Evolutionary conservation across 176 grass and related monocot species (phyloP), one percentile per base, ranked within the genome.

Genomic region (Aegilops sharonensis): DNA sequence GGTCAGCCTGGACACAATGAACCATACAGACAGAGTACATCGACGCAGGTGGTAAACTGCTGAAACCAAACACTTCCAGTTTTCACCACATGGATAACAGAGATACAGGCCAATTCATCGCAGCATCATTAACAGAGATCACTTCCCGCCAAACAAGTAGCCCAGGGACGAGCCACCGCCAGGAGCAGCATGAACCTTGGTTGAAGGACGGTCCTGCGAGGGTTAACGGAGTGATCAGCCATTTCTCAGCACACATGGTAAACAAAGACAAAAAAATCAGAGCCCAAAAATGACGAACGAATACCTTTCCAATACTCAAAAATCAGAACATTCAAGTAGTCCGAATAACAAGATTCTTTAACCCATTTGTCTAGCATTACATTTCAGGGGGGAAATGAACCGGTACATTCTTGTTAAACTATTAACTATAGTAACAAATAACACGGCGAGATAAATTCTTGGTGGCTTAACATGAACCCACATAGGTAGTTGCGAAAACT

Each of bases 61-160:
- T 75, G 37, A 75, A 84, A 73, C 43, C 72, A 75, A 84, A 60
- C 52, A 84, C 45, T 79, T 40, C 9, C 45, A 84, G 81, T 74
- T 73, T 84, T 60, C 43, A 57, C 82, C 82, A 74, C 59, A 75
- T 64, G 82, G 70, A 42, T 61, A 84, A 84, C 70, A 20, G 81
- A 73, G 54, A 83, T 83, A 74, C n/a, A 56, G 4, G 42, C n/a
- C 68, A 42, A 12, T 48, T 75, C 54, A 64, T 75, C 56, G 17
- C 40, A 73, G 29, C 34, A 23, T 20, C 67, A 61, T 34, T 61
- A 63, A n/a, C 70, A 34, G 32, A 34, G 32, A 48, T 84, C 82
- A 84, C 35, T 84, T 84, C 0, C 90, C 87, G 29, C 90, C 90
- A 75, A 92, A 92, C 60, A 92, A 85, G 76, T 92, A 92, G 69